These are phyloP conservation scores for Tylopilus balloui DNA, from an alignment of 768 basidiomycete species.

Conservation along the genomic window DNA sequence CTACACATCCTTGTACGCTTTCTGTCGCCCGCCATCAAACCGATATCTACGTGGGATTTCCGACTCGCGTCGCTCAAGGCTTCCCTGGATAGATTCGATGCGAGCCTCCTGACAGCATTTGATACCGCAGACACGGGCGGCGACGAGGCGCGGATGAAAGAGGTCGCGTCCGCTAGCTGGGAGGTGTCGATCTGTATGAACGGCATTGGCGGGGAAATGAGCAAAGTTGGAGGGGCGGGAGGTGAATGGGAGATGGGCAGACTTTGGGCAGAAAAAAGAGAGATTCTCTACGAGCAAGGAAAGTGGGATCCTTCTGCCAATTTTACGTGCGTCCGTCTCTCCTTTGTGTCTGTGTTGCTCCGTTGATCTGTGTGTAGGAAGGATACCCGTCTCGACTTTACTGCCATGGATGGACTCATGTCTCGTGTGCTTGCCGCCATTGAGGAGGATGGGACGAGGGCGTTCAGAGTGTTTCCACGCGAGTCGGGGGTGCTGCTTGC, in stretches of 20 bases:
- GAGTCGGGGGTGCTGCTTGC: slow-evolving; percentile 69
- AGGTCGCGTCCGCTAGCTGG: slow-evolving; percentile 52
- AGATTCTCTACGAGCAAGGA: slow-evolving; percentile 85
- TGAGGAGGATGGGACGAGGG: slow-evolving; percentile 70
- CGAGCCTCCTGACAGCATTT: slow-evolving; percentile 79
- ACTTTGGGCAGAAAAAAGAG: slow-evolving; percentile 93
- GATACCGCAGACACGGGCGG: slow-evolving; percentile 73
- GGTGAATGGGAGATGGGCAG: slow-evolving; percentile 88
- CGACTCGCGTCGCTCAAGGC: slow-evolving; percentile 64
- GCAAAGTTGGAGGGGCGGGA: background rate
- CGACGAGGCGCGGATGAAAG: slow-evolving; percentile 74
- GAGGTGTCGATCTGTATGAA: background rate
- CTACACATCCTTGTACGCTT: slow-evolving; percentile 73
- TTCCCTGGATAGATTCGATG: slow-evolving; percentile 86
- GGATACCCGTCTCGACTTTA: slow-evolving; percentile 72
- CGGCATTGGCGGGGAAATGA: background rate
- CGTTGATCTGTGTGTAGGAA: slow-evolving; percentile 31
- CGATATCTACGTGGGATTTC: slow-evolving; percentile 62
- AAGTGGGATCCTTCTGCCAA: slow-evolving; percentile 82
- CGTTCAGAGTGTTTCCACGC: slow-evolving; percentile 83
- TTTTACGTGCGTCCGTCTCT: slow-evolving; percentile 51
- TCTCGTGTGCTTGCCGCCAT: slow-evolving; percentile 59
- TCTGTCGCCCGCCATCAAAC: slow-evolving; percentile 66
- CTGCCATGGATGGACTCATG: slow-evolving; percentile 93
- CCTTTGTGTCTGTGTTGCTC: background rate